Conservation (phyloP, 768 basidiomycete genomes). For the Aureoboletus auriporus region DNA sequence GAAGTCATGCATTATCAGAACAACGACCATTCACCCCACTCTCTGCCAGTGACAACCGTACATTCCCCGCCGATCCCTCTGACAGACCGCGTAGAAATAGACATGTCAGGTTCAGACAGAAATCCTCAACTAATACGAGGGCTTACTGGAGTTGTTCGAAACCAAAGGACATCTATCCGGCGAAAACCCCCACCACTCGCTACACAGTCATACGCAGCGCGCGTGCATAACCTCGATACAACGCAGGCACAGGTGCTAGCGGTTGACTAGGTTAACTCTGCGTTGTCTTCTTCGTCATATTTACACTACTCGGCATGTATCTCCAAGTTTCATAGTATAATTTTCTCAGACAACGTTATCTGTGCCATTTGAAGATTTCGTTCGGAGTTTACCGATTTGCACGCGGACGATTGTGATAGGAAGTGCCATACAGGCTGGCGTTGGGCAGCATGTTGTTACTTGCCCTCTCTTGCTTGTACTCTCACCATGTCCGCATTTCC, state of each 20-base stretch:
- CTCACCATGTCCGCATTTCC: constrained; percentile 69
- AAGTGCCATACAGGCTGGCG: background rate
- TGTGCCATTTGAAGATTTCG: no score
- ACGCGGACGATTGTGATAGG: background rate
- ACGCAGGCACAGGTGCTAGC: constrained; percentile 11
- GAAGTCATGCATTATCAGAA: background rate
- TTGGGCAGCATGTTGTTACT: constrained; percentile 10
- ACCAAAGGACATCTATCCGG: constrained; percentile 31
- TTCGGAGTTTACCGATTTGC: no score
- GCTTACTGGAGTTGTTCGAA: constrained; percentile 8
- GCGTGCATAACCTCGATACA: constrained; percentile 3
- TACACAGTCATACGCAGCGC: constrained; percentile 13
- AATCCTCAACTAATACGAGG: constrained; percentile 21
- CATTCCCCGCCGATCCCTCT: constrained; percentile 15
- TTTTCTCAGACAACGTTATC: no score
- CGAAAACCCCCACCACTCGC: constrained; percentile 42
- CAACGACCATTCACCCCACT: constrained; percentile 6
- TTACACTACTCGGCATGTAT: no score
- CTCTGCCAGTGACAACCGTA: constrained; percentile 14
- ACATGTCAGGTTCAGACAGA: constrained; percentile 19
- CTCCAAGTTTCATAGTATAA: no score
- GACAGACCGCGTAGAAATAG: constrained; percentile 18
- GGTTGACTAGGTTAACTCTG: constrained; percentile 10
- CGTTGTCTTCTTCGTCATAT: background rate
- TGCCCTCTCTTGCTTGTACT: constrained; percentile 7